Base-by-base conservation (phyloP, 2,329 filamentous ascomycete species). In the Diaporthe helianthi region DNA sequence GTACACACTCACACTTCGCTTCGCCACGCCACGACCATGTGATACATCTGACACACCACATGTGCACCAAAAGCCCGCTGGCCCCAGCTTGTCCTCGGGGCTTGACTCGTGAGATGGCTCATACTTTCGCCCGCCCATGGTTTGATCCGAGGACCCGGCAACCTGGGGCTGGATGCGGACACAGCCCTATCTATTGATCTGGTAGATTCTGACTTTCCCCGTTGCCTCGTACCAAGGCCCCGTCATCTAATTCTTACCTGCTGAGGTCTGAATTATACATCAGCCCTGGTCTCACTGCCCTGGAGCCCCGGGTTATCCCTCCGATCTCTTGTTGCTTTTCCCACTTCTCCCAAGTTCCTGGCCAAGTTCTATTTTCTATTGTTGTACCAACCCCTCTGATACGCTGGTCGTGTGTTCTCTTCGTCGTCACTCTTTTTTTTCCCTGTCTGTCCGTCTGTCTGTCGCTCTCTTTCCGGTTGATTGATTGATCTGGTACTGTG, bases 61-160 rank as follows among this genome's bases (percentile, higher is more conserved):
- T n/a, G n/a, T n/a, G 41, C 58, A n/a, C n/a, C n/a, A n/a, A n/a
- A 63, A 49, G 13, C 41, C 58, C 49, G 58, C 26, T 47, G 58
- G 26, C 44, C n/a, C n/a, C n/a, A n/a, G n/a, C n/a, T n/a, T n/a
- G n/a, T 49, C 41, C 41, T 47, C 41, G 13, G 29, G 44, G 44
- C 58, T 63, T 63, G 58, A 63, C 58, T 63, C 58, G 58, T 63
- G 58, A 47, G 44, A 6, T 29, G 44, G 29, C 29, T 63, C 58
- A 63, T 49, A n/a, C 58, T 33, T 26, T 36, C 29, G 3, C 58
- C 19, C 41, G n/a, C 29, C 41, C 58, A 24, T 19, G 29, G 58
- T 63, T 49, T 63, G 58, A 63, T 63, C 58, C 58, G 58, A 63
- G 58, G 58, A 63, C 33, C 58, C 58, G 58, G 44, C 58, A 49